Base-by-base conservation (phyloP, 2,329 filamentous ascomycete species). In the Pseudogymnoascus sp. region DNA sequence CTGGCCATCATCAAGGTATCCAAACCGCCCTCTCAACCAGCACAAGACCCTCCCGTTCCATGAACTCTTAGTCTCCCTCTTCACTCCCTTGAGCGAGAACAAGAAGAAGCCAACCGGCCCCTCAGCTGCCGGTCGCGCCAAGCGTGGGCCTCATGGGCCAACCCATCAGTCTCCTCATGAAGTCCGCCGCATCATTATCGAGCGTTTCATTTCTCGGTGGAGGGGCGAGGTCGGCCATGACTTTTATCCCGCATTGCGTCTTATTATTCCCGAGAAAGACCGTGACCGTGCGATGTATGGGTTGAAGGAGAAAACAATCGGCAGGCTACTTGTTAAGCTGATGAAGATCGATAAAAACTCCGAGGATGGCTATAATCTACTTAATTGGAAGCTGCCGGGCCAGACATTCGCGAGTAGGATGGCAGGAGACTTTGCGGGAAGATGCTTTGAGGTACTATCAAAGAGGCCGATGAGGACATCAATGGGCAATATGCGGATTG, bases 211-310 rank as follows among this genome's bases (percentile, higher is more conserved):
- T 68, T 82, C 84, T 12, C 83, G 85, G 73, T 99, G 94, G 94
- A 85, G 92, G 40, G 85, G 85, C 63, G 87, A 96, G 65, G 92
- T 97, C 21, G 94, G 94, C 25, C 79, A 91, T 69, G 94, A 99
- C 74, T 90, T 99, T 70, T 97, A 94, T 72, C 94, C 94, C 0
- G 93, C 91, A 1, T 83, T 99, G 74, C 87, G 94, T 18, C 82
- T 99, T 56, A 96, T 97, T 63, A 81, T 97, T 3, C 92, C 93
- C 0, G 91, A 95, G 70, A 95, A 96, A 72, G 94, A 99, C 72
- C 85, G 92, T 40, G 92, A 97, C 70, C 85, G 94, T 59, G 89
- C 89, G 16, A 92, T 96, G 79, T 99, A 97, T 71, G 91, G 93
- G 0, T 79, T 99, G 42, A 97, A 97, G 73, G 94, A 99, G 77